phyloP scores from a whole-genome alignment of 225 moss, liverwort and hornwort genomes.

The Antitrichia curtipendula region DNA sequence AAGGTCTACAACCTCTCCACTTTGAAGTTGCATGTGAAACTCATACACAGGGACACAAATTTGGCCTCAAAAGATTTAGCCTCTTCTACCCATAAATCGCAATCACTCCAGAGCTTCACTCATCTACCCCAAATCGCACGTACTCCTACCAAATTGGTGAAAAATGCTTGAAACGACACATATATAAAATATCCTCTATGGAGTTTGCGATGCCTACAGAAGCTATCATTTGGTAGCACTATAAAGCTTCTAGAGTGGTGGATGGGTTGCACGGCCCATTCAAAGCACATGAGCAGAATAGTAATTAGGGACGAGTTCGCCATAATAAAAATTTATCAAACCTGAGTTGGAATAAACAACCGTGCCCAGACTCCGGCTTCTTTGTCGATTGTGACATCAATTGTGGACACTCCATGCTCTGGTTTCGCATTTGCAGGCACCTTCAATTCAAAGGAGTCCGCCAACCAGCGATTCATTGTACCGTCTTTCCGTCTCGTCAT shows the following conservation, averaged over 20 bases:
- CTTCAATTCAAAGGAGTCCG: slow-evolving; percentile 16
- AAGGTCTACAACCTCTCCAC: not conserved
- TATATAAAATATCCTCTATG: not conserved
- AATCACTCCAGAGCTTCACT: not conserved
- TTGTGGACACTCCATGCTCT: slow-evolving; percentile 42
- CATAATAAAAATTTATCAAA: not conserved
- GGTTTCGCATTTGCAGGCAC: slow-evolving; percentile 30
- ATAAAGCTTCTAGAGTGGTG: not conserved
- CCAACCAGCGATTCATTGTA: slow-evolving; percentile 24
- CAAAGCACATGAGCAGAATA: not conserved
- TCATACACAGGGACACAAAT: not conserved
- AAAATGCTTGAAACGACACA: not conserved
- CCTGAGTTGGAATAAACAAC: slow-evolving; percentile 41
- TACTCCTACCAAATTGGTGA: not conserved
- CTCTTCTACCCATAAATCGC: not conserved
- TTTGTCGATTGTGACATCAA: slow-evolving; percentile 50
- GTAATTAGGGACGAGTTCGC: not conserved
- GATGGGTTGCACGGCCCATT: not conserved
- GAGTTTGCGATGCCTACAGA: not conserved
- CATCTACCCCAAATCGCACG: not conserved
- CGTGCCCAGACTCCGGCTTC: slow-evolving; percentile 57
- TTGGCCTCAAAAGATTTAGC: not conserved
- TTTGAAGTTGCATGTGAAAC: not conserved
- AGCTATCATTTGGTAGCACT: not conserved
- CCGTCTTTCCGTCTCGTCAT: slow-evolving; percentile 24